These are phyloP conservation scores for Tardiomyces digboiensis DNA, from an alignment of 1,139 yeast species.

Conservation along the genomic window DNA sequence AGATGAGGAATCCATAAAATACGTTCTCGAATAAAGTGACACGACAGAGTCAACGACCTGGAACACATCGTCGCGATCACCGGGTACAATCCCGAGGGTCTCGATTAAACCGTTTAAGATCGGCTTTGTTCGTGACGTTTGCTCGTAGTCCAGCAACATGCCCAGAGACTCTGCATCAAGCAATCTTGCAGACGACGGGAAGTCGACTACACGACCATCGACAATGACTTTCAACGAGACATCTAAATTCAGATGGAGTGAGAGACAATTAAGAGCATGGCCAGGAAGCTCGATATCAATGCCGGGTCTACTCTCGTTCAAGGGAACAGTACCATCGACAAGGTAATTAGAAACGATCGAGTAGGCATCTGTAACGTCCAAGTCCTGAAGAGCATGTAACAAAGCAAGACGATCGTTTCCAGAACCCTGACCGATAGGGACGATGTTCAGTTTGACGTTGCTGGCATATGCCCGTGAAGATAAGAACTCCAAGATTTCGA, in stretches of 20 bases:
- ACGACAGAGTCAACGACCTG: constrained; percentile 17
- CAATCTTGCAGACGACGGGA: neutral
- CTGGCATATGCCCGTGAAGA: neutral
- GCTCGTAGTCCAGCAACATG: neutral
- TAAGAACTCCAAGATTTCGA: neutral
- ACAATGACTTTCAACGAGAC: neutral
- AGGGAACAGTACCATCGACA: neutral
- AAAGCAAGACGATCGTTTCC: neutral
- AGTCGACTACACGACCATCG: neutral
- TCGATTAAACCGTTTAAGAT: neutral
- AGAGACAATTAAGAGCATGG: constrained; percentile 5
- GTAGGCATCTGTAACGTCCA: constrained; percentile 10
- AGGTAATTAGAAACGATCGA: constrained; percentile 2
- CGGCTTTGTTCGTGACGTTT: neutral
- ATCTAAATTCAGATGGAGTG: neutral
- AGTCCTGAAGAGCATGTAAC: neutral
- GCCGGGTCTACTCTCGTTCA: constrained; percentile 2
- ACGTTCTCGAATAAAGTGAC: constrained; percentile 13
- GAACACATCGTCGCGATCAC: constrained; percentile 5
- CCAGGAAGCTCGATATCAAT: constrained; percentile 9
- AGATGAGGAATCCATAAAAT: constrained; percentile 4
- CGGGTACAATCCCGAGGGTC: neutral
- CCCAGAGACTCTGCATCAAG: neutral
- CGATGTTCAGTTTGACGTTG: neutral
- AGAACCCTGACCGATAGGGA: neutral